A percentile compares a stretch with the other conserved stretches of the same genome.
phyloP scores from a whole-genome alignment of 257 asterid species.

The Forsythia suspensa region DNA sequence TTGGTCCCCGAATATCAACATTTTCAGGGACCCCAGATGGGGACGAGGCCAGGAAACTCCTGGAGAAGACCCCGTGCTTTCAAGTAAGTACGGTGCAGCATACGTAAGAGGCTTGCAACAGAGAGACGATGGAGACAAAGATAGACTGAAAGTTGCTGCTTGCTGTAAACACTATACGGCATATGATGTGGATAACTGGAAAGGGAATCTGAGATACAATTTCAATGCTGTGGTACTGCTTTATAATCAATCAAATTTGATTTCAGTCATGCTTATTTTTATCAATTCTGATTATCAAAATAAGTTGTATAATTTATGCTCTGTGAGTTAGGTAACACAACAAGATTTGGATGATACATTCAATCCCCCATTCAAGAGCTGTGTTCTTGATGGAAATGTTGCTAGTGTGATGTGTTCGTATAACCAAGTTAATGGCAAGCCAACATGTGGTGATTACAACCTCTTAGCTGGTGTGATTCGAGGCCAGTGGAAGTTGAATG shows the following conservation, averaged over 20 bases:
- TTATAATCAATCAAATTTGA: neutral
- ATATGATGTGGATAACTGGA: constrained; percentile 67
- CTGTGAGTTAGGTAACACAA: constrained; percentile 56
- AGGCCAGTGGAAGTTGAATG: constrained; percentile 88
- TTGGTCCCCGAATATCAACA: constrained; percentile 91
- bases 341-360: constrained; percentile 95
- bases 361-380: constrained; percentile 92
- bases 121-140: constrained; percentile 68
- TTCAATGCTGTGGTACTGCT: constrained; percentile 71
- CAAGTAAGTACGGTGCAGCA: constrained; percentile 57
- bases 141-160: constrained; percentile 67
- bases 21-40: constrained; percentile 94
- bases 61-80: constrained; percentile 84
- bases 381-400: constrained; percentile 89
- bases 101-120: constrained; percentile 65
- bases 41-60: constrained; percentile 97
- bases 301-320: neutral
- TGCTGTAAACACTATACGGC: constrained; percentile 72
- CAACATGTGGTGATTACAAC: constrained; percentile 81
- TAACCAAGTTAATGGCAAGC: constrained; percentile 84
- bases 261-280: neutral
- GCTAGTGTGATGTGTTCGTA: constrained; percentile 98
- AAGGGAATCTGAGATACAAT: constrained; percentile 43
- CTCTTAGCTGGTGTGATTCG: constrained; percentile 69
- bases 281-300: constrained; percentile 51